Evolutionary conservation across 306 rosid species (phyloP).

Genomic region (Glycine soja): DNA sequence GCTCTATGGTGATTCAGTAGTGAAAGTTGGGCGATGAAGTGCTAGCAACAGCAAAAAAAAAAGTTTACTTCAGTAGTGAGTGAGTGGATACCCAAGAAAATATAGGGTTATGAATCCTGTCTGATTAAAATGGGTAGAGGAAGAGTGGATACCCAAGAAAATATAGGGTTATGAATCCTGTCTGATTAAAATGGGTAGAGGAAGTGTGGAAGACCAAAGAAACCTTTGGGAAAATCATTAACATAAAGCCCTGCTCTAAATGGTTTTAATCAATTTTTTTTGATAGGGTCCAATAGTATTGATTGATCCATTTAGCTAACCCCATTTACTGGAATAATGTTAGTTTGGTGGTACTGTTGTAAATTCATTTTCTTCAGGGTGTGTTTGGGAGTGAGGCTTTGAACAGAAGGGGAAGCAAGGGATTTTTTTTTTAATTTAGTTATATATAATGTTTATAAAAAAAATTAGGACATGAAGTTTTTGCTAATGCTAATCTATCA

Average conservation of each 20-base stretch:
- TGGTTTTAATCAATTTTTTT: too few species aligned
- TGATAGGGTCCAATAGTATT: too few species aligned
- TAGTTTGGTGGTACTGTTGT: too few species aligned
- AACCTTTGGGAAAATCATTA: neutral
- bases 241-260: neutral
- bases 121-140: conserved; percentile 3
- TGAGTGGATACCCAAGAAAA: conserved; percentile 2
- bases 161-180: neutral
- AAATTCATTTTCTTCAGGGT: too few species aligned
- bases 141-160: neutral
- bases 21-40: conserved; percentile 7
- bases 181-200: neutral
- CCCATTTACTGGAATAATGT: too few species aligned
- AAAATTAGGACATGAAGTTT: too few species aligned
- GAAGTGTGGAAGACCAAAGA: neutral
- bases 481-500: too few species aligned
- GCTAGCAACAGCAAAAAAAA: neutral
- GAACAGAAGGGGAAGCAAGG: too few species aligned
- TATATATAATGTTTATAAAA: too few species aligned
- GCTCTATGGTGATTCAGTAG: conserved; percentile 12
- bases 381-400: too few species aligned
- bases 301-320: too few species aligned
- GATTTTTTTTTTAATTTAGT: too few species aligned
- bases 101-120: neutral
- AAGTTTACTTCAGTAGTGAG: neutral